Evolutionary conservation across 306 rosid genomes (phyloP), one percentile per base, ranked within the genome.

Genomic region (Myrica gale): DNA sequence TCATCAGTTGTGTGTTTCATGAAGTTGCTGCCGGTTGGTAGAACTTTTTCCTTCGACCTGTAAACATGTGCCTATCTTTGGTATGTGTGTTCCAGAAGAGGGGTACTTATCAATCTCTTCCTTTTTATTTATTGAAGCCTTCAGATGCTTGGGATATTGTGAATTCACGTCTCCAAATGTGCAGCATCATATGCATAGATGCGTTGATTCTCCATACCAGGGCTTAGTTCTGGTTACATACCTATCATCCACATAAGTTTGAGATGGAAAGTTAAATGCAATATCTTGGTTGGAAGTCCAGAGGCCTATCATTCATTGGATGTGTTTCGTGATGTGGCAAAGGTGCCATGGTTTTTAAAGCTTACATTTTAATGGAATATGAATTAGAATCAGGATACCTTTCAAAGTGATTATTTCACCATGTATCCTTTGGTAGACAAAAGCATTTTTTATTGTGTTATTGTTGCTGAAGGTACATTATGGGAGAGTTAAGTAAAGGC

Each of bases 191-290:
- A 43, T 65, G 72, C 21, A 37, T 54, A 23, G 48, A 63, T 47
- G 37, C 69, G 46, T 75, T 20, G 26, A 45, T 6, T 79, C 70
- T 69, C 52, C 66, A 39, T 66, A 15, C 57, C 42, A 26, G 50
- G 71, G 17, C 52, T 26, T 53, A 72, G 32, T 60, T 79, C 21
- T 75, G 9, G 51, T 16, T 16, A 15, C 17, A 7, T 9, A 32
- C 44, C 13, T 19, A 6, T 39, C 11, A 16, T 37, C 17, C 17
- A 6, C 67, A 71, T 23, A 76, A 57, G 51, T 71, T 26, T 76
- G 84, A 47, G 65, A 68, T 76, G 77, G 60, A 73, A 56, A 53
- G 41, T 37, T 74, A 10, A 51, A 48, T 20, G 46, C 41, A 76
- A 57, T 66, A 41, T 61, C 26, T 52, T 45, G 46, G 42, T 63